These are phyloP conservation scores for Pichia sp. DNA, from an alignment of 1,139 yeast genomes.

Conservation along the genomic window DNA sequence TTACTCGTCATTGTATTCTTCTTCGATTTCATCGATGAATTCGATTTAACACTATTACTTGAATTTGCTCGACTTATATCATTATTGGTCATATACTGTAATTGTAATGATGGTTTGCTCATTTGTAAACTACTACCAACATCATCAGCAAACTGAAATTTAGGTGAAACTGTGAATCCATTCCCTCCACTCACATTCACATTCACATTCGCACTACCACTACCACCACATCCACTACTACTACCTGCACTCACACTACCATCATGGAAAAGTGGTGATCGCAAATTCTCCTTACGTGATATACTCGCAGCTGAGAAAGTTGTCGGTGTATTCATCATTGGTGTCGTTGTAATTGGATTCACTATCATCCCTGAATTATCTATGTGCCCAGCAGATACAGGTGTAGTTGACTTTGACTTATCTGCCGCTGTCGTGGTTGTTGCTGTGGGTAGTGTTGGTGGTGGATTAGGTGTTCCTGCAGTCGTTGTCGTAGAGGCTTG, in stretches of 20 bases:
- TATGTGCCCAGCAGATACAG: not conserved
- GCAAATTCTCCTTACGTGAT: slow-evolving; percentile 9
- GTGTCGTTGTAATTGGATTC: slow-evolving; percentile 3
- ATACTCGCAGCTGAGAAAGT: slow-evolving; percentile 4
- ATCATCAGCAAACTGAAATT: not conserved
- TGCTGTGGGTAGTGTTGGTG: not conserved
- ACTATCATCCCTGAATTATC: not conserved
- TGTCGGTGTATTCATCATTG: slow-evolving; percentile 1
- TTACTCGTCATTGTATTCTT: slow-evolving; percentile 26
- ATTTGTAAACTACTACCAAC: not conserved
- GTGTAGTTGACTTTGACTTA: not conserved
- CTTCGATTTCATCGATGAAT: slow-evolving; percentile 6
- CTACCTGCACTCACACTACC: not conserved
- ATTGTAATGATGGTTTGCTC: not conserved
- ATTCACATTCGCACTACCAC: no score
- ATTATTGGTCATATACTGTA: not conserved
- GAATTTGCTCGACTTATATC: slow-evolving; percentile 1
- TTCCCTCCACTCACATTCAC: no score
- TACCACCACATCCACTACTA: no score
- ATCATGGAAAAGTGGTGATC: not conserved
- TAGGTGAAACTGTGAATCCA: not conserved
- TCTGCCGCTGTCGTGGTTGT: not conserved
- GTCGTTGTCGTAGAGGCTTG: slow-evolving; percentile 6
- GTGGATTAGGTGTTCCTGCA: not conserved
- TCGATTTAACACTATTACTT: not conserved